Evolutionary conservation across 208 protist species (phyloP).

Genomic region (Leishmania major): DNA sequence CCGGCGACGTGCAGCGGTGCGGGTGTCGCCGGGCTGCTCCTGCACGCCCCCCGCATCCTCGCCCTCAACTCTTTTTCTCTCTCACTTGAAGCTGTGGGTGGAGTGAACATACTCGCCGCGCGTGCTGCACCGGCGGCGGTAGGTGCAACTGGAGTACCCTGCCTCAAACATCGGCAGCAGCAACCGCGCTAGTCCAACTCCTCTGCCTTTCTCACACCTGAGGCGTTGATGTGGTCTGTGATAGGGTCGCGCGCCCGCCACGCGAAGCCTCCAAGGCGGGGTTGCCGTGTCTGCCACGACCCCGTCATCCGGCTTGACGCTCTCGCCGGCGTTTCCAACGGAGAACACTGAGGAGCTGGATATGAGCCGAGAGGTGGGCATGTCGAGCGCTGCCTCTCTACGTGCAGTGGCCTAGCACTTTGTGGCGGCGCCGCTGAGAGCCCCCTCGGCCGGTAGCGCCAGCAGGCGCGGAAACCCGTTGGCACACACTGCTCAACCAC

Average conservation of each 20-base stretch:
- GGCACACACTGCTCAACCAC: too few species aligned
- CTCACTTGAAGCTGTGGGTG: conserved; percentile 31
- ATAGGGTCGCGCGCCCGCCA: background rate
- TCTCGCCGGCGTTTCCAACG: conserved; percentile 1
- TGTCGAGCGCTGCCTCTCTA: too few species aligned
- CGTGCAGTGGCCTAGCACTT: too few species aligned
- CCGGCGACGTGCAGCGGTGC: background rate
- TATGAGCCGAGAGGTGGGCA: too few species aligned
- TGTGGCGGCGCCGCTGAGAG: too few species aligned
- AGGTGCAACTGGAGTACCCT: too few species aligned
- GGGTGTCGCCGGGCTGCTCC: background rate
- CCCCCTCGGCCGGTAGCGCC: too few species aligned
- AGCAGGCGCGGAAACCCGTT: too few species aligned
- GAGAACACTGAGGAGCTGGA: background rate
- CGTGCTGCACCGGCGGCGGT: conserved; percentile 12
- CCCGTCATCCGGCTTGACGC: conserved; percentile 3
- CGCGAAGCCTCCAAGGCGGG: background rate
- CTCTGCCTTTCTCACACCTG: background rate
- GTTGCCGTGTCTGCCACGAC: conserved; percentile 1
- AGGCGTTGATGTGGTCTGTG: background rate
- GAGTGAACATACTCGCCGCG: conserved; percentile 35
- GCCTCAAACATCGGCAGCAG: background rate
- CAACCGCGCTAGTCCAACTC: background rate
- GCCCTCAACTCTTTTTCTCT: conserved; percentile 42
- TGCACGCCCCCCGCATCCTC: conserved; percentile 29